Conservation (phyloP, 208 protist genomes). For the Wallacemonas collosoma region DNA sequence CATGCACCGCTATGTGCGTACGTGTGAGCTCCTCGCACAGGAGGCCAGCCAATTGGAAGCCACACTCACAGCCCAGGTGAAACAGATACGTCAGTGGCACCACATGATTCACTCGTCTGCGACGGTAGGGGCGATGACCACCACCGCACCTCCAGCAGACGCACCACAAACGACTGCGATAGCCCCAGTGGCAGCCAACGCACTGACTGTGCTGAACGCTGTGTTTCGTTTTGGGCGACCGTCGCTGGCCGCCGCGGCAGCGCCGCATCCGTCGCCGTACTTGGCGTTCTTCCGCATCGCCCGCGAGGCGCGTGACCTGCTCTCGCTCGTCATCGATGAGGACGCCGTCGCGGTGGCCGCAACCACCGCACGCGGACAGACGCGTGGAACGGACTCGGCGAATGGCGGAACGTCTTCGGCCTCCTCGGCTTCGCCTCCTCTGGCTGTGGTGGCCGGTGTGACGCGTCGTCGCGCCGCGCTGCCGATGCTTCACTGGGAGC, state of each 20-base stretch:
- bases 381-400: not conserved
- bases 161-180: too few relatives aligned
- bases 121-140: not conserved
- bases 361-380: not conserved
- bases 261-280: slow-evolving; percentile 68
- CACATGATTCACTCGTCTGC: not conserved
- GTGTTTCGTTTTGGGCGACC: not conserved
- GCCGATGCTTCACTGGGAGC: slow-evolving; percentile 85
- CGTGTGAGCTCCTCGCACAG: slow-evolving; percentile 46
- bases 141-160: not conserved
- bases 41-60: slow-evolving; percentile 32
- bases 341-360: not conserved
- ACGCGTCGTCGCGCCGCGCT: slow-evolving; percentile 23
- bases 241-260: slow-evolving; percentile 20
- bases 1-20: slow-evolving; percentile 67
- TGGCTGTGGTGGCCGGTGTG: not conserved
- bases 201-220: not conserved
- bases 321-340: slow-evolving; percentile 28
- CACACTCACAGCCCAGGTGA: slow-evolving; percentile 1
- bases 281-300: slow-evolving; percentile 78
- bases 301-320: slow-evolving; percentile 67
- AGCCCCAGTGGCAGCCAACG: not conserved
- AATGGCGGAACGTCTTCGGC: not conserved
- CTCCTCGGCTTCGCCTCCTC: not conserved
- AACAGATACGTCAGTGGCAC: not conserved